Percentiles rank a stretch among this genome's conserved stretches.
Evolutionary conservation across 176 grass and related monocot species (phyloP).

Genomic region (Oryza glumipatula): DNA sequence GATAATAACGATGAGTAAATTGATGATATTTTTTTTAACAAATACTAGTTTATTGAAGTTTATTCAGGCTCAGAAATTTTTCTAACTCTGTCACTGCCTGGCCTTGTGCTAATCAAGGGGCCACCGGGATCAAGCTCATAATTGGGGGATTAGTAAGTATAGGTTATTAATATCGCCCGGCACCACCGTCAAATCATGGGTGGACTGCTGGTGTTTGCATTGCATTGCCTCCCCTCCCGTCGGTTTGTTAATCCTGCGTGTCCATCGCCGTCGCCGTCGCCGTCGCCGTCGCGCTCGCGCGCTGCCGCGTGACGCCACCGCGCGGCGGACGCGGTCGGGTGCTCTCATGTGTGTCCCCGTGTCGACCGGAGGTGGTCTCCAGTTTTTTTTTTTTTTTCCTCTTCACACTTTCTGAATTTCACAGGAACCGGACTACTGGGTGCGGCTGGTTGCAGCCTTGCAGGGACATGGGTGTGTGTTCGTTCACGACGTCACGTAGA

Average conservation of each 20-base stretch:
- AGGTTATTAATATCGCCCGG: not conserved
- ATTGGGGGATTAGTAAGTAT: no score
- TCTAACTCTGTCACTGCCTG: no score
- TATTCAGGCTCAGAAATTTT: no score
- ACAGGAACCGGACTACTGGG: no score
- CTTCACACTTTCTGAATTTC: not conserved
- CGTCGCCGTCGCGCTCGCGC: not conserved
- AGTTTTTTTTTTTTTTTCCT: not conserved
- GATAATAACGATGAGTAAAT: no score
- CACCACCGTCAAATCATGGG: slow-evolving; percentile 43
- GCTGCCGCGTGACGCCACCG: slow-evolving; percentile 28
- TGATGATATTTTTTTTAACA: no score
- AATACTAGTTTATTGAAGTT: no score
- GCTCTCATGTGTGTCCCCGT: slow-evolving; percentile 1
- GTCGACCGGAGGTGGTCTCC: not conserved
- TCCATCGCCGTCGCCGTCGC: not conserved
- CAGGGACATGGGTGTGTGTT: not conserved
- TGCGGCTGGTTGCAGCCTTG: not conserved
- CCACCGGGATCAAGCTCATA: not conserved
- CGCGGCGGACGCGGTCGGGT: not conserved
- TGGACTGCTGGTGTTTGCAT: not conserved
- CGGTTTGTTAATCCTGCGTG: not conserved
- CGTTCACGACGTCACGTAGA: no score
- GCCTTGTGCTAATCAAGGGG: slow-evolving; percentile 28
- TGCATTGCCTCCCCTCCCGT: no score